These are phyloP conservation scores for Periconia digitata DNA, from an alignment of 2,329 filamentous ascomycete species.

Conservation along the genomic window DNA sequence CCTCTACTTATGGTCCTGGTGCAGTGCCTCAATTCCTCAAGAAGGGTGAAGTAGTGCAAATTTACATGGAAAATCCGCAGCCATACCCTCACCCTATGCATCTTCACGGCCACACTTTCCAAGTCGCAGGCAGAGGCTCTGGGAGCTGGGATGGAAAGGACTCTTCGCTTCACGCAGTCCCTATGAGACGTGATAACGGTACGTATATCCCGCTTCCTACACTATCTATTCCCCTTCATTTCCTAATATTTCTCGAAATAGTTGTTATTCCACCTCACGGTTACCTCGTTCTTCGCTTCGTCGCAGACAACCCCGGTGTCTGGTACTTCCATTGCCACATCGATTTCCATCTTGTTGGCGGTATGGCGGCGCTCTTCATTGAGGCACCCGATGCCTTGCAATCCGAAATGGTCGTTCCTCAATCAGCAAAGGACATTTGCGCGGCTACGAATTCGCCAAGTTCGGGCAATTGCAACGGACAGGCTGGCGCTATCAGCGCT, in stretches of 20 bases:
- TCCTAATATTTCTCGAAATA: not conserved
- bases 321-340: conserved; percentile 42
- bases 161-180: conserved; percentile 38
- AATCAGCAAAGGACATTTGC: not conserved
- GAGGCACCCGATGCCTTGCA: conserved; percentile 22
- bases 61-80: conserved; percentile 40
- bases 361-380: conserved; percentile 30
- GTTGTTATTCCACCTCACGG: conserved; percentile 48
- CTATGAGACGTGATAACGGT: conserved; percentile 39
- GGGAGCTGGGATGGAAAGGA: conserved; percentile 47
- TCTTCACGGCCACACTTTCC: conserved; percentile 49
- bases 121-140: conserved; percentile 45
- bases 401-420: not conserved
- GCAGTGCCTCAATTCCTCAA: conserved; percentile 47
- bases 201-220: conserved; percentile 9
- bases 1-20: conserved; percentile 53
- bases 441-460: not conserved
- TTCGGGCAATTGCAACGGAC: not conserved
- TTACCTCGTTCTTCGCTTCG: conserved; percentile 44
- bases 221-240: not conserved
- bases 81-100: conserved; percentile 47
- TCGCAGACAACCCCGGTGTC: conserved; percentile 41
- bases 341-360: conserved; percentile 33
- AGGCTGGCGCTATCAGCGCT: not conserved
- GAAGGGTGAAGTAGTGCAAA: conserved; percentile 35